These are phyloP conservation scores for Aspergillus pseudoviridinutans DNA, from an alignment of 2,329 filamentous ascomycete genomes.

Conservation along the genomic window DNA sequence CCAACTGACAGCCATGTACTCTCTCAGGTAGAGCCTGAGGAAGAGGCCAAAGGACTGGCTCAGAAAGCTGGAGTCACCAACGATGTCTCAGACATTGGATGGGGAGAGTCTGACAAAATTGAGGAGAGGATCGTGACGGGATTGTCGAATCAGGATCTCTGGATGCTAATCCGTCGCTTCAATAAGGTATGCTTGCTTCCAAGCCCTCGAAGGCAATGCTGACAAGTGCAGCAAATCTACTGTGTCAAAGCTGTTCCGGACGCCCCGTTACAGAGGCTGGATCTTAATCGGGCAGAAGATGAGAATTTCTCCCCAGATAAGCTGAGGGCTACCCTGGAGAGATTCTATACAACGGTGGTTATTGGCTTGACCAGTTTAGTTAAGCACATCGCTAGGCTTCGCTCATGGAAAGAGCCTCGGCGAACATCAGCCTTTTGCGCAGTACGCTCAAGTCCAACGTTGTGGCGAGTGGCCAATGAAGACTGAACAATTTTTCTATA, in stretches of 20 bases:
- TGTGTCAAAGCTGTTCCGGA: constrained; percentile 65
- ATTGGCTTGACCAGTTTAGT: constrained; percentile 62
- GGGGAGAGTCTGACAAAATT: constrained; percentile 7
- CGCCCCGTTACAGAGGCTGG: constrained; percentile 62
- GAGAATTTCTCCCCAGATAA: constrained; percentile 84
- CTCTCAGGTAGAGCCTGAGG: constrained; percentile 9
- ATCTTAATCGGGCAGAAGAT: constrained; percentile 75
- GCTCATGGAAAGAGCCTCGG: constrained; percentile 72
- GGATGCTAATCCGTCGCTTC: constrained; percentile 68
- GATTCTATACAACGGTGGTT: constrained; percentile 75
- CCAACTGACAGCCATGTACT: constrained; percentile 17
- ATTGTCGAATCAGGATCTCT: constrained; percentile 68
- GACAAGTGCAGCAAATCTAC: constrained; percentile 54
- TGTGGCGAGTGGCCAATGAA: not conserved
- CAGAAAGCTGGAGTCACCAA: constrained; percentile 11
- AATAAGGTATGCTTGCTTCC: constrained; percentile 56
- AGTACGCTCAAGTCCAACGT: constrained; percentile 32
- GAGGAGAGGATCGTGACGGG: constrained; percentile 58
- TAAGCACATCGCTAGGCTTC: constrained; percentile 70
- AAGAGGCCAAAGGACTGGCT: constrained; percentile 14
- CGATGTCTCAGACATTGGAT: constrained; percentile 12
- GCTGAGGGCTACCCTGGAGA: constrained; percentile 70
- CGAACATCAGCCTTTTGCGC: constrained; percentile 64
- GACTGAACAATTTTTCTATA: constrained; percentile 12
- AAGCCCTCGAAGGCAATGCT: not conserved